Conservation (phyloP, 73 alveolate species). For the Uronychia setigera region DNA sequence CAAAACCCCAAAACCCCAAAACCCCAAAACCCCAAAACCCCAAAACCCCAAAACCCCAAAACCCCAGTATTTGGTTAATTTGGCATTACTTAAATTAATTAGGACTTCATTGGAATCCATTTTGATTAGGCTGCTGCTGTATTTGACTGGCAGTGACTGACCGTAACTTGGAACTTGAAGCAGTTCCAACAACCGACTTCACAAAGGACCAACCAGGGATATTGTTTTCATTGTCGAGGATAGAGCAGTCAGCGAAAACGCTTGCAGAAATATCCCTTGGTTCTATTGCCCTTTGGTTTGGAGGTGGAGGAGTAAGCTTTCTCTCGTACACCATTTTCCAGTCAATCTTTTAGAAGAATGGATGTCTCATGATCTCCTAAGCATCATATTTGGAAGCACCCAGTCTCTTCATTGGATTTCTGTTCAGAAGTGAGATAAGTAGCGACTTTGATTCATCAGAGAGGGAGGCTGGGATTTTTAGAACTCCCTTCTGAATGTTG, state of each 20-base stretch:
- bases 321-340: conserved; percentile 80
- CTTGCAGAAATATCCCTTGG: conserved; percentile 2
- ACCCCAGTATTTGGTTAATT: too few relatives aligned
- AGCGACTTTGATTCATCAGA: conserved; percentile 65
- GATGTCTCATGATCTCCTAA: conserved; percentile 85
- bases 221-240: background rate
- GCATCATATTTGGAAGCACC: conserved; percentile 86
- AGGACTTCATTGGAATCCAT: too few relatives aligned
- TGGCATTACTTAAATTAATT: too few relatives aligned
- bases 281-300: conserved; percentile 15
- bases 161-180: too few relatives aligned
- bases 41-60: too few relatives aligned
- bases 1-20: too few relatives aligned
- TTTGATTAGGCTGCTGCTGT: too few relatives aligned
- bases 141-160: too few relatives aligned
- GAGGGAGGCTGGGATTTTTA: conserved; percentile 72
- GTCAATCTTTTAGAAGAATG: conserved; percentile 76
- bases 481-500: conserved; percentile 86
- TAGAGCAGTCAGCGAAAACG: conserved; percentile 10
- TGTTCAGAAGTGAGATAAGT: conserved; percentile 72
- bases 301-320: conserved; percentile 74
- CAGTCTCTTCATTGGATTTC: conserved; percentile 85
- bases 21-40: too few relatives aligned
- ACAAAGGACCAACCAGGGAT: conserved; percentile 19
- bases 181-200: background rate